Evolutionary conservation across 768 basidiomycete genomes (phyloP).

Genomic region (Asterophora parasitica): DNA sequence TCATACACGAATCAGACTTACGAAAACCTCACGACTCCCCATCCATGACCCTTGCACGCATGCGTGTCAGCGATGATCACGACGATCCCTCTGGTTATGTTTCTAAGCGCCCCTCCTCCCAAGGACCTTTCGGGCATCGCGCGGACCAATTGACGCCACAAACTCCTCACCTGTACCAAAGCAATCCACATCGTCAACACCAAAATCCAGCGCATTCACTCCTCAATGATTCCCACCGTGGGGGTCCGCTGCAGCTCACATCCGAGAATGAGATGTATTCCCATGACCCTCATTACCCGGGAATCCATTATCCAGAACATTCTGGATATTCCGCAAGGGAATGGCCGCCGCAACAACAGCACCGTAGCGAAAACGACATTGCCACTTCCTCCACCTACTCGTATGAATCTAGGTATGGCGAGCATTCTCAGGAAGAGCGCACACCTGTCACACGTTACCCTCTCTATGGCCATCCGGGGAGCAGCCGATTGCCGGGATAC

Average conservation of each 20-base stretch:
- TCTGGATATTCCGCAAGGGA: neutral
- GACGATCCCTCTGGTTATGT: constrained; percentile 14
- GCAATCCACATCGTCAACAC: neutral
- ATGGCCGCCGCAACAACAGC: neutral
- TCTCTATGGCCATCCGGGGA: neutral
- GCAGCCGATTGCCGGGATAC: neutral
- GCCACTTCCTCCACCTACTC: neutral
- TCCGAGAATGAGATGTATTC: neutral
- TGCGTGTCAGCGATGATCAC: constrained; percentile 36
- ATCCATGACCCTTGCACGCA: constrained; percentile 38
- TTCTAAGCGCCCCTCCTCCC: constrained; percentile 8
- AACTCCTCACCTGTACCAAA: constrained; percentile 3
- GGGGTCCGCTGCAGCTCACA: neutral
- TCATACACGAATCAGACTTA: constrained; percentile 8
- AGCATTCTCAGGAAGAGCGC: neutral
- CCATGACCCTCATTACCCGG: constrained; percentile 2
- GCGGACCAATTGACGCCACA: neutral
- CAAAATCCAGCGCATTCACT: neutral
- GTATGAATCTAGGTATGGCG: neutral
- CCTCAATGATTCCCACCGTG: neutral
- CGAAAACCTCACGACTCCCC: constrained; percentile 26
- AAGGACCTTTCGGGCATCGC: neutral
- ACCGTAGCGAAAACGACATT: neutral
- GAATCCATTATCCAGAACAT: neutral
- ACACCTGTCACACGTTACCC: constrained; percentile 2